Conservation (phyloP, 352 stramenopile species). For the Plasmopara muralis region DNA sequence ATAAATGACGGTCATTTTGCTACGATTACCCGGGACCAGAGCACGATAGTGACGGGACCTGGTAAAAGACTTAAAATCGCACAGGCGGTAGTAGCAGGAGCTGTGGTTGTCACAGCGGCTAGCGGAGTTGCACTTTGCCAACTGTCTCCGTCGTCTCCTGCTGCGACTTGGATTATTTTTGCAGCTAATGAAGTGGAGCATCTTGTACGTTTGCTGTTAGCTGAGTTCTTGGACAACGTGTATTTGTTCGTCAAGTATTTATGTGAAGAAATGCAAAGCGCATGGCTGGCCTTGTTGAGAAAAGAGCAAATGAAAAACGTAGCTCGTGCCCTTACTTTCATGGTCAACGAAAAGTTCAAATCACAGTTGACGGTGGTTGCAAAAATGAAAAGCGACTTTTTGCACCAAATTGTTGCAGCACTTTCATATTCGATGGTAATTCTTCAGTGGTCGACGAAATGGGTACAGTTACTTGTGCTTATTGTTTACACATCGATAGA, state of each 20-base stretch:
- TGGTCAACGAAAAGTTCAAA: conserved; percentile 4
- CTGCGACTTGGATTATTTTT: conserved; percentile 11
- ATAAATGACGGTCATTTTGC: conserved; percentile 1
- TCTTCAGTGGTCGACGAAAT: conserved; percentile 8
- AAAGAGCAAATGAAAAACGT: conserved; percentile 4
- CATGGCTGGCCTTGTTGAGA: conserved; percentile 7
- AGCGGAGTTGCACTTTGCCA: conserved; percentile 18
- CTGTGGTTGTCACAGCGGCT: conserved; percentile 8
- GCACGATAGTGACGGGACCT: neutral
- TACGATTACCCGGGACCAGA: conserved; percentile 5
- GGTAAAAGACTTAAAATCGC: neutral
- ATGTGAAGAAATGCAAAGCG: neutral
- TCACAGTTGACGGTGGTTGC: conserved; percentile 3
- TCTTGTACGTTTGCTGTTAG: conserved; percentile 1
- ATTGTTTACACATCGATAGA: conserved; percentile 5
- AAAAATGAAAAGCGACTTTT: conserved; percentile 1
- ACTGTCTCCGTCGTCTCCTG: conserved; percentile 20
- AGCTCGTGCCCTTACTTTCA: conserved; percentile 4
- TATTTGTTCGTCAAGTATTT: neutral
- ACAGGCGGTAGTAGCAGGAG: neutral
- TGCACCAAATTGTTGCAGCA: conserved; percentile 3
- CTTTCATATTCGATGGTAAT: conserved; percentile 2
- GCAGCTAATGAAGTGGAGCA: conserved; percentile 3
- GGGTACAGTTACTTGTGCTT: conserved; percentile 7
- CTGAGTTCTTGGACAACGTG: conserved; percentile 1